A percentile compares a stretch with the other conserved stretches of the same genome.
phyloP scores from a whole-genome alignment of 106 monocot genomes.

The Allium fistulosum region DNA sequence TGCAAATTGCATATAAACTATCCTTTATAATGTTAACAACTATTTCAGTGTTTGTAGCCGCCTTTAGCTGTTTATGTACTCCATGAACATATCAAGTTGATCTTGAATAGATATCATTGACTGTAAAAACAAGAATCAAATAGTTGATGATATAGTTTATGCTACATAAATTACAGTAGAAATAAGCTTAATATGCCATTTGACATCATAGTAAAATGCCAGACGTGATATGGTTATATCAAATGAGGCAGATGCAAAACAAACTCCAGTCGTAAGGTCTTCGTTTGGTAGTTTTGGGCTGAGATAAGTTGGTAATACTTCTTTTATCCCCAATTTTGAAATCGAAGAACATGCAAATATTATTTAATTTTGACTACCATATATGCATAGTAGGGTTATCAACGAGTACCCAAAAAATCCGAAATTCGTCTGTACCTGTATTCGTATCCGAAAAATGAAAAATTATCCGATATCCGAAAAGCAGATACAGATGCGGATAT shows the following conservation, averaged over 20 bases:
- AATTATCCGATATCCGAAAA: too few species aligned
- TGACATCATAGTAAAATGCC: neutral
- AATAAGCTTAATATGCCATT: neutral
- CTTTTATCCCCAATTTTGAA: constrained; percentile 18
- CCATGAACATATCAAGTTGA: constrained; percentile 18
- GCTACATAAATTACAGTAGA: neutral
- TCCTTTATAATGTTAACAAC: constrained; percentile 15
- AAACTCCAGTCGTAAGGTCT: constrained; percentile 26
- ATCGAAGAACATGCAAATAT: neutral
- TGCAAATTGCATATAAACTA: constrained; percentile 23
- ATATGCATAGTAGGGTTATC: too few species aligned
- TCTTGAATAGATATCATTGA: neutral
- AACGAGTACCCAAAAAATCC: too few species aligned
- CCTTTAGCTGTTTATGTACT: constrained; percentile 40
- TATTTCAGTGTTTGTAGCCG: constrained; percentile 23
- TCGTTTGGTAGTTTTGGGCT: neutral
- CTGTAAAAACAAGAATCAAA: neutral
- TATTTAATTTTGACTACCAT: too few species aligned
- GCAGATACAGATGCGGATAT: too few species aligned
- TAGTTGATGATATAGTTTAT: too few species aligned
- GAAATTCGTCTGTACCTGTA: too few species aligned
- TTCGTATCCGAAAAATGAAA: too few species aligned
- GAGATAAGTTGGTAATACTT: constrained; percentile 17
- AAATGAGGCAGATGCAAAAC: constrained; percentile 20
- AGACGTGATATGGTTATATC: constrained; percentile 19